Percentiles rank a stretch among this genome's conserved stretches.
phyloP scores from a whole-genome alignment of 768 basidiomycete genomes.

The Neoboletus magnificus region DNA sequence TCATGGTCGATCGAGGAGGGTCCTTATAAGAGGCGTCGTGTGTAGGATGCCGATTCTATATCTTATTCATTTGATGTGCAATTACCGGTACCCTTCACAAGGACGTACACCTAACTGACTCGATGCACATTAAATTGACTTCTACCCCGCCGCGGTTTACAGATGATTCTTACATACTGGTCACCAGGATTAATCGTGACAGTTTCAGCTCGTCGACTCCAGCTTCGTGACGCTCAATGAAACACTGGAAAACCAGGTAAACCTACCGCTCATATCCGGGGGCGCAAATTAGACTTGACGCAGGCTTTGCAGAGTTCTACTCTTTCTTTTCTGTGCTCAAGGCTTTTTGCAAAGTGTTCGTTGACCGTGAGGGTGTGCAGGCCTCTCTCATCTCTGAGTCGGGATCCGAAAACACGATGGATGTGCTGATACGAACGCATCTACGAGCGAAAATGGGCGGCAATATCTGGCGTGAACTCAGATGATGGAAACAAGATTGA shows the following conservation, averaged over 20 bases:
- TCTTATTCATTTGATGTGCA: neutral
- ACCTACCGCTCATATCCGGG: neutral
- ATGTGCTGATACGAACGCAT: neutral
- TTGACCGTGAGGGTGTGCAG: constrained; percentile 61
- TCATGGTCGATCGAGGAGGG: neutral
- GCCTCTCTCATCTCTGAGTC: constrained; percentile 45
- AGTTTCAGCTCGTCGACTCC: neutral
- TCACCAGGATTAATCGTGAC: neutral
- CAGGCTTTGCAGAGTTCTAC: constrained; percentile 81
- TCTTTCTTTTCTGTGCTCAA: constrained; percentile 76
- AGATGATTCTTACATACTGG: too few species aligned
- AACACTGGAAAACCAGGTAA: neutral
- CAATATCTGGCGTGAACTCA: neutral
- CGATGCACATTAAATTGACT: neutral
- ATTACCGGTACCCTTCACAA: neutral
- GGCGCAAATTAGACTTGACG: constrained; percentile 34
- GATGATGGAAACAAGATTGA: neutral
- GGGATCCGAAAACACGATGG: constrained; percentile 45
- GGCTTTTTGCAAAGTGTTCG: constrained; percentile 77
- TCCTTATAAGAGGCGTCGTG: neutral
- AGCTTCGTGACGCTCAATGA: neutral
- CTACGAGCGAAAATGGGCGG: neutral
- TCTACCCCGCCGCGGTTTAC: too few species aligned
- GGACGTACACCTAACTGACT: neutral
- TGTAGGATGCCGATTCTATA: neutral